Conservation (phyloP, 2,329 filamentous ascomycete genomes). For the Phaeosphaeriaceae sp. region DNA sequence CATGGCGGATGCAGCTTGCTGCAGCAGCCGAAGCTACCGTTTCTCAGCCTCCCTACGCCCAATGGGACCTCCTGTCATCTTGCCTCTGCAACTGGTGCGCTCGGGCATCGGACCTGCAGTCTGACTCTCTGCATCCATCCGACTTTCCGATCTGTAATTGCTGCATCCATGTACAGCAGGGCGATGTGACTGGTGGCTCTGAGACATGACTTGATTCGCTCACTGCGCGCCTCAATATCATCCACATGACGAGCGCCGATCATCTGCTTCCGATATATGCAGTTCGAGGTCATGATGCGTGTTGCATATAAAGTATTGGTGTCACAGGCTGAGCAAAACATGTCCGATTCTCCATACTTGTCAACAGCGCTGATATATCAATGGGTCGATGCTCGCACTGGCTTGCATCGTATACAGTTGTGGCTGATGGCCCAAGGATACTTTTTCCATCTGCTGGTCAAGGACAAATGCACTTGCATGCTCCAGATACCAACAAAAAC, state of each 20-base stretch:
- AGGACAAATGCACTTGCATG: background rate
- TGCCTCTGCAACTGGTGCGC: background rate
- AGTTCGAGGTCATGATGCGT: background rate
- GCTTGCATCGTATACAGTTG: background rate
- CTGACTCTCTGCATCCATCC: background rate
- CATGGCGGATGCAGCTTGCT: slow-evolving; percentile 2
- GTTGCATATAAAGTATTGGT: too few species aligned
- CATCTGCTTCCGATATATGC: background rate
- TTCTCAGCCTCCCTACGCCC: slow-evolving; percentile 3
- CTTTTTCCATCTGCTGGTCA: background rate
- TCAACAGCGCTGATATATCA: background rate
- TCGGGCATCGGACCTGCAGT: background rate
- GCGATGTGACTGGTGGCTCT: background rate
- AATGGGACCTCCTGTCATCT: background rate
- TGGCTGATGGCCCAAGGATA: background rate
- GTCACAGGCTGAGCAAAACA: background rate
- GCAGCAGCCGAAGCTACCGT: background rate
- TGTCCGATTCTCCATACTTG: background rate
- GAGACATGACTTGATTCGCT: background rate
- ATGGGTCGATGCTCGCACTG: background rate
- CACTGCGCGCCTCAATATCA: background rate
- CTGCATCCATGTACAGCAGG: background rate
- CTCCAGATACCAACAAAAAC: background rate
- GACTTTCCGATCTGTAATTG: background rate
- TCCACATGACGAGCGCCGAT: background rate